Percentiles rank a stretch among this genome's conserved stretches.
phyloP scores from a whole-genome alignment of 768 basidiomycete genomes.

The Naematelia aurantialba region DNA sequence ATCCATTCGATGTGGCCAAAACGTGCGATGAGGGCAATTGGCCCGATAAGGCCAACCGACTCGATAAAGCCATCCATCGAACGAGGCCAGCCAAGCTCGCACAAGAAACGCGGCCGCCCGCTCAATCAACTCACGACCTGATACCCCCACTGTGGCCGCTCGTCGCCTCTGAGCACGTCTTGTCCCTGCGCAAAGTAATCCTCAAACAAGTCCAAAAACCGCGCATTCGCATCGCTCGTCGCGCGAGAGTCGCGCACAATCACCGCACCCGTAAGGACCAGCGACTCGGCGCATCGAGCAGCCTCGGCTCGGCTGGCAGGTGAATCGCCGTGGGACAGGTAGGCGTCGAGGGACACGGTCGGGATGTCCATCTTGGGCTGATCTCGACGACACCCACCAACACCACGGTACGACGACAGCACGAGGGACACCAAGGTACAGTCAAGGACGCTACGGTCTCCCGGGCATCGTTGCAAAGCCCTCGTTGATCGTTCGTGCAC shows the following conservation, averaged over 20 bases:
- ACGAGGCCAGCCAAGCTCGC: too few relatives aligned
- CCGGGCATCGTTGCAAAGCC: too few relatives aligned
- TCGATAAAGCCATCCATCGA: too few relatives aligned
- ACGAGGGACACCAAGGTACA: too few relatives aligned
- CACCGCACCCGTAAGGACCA: slow-evolving; percentile 80
- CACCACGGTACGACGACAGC: too few relatives aligned
- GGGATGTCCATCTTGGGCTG: slow-evolving; percentile 15
- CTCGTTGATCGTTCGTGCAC: too few relatives aligned
- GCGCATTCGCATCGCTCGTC: slow-evolving; percentile 70
- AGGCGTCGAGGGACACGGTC: slow-evolving; percentile 37
- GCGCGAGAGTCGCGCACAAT: slow-evolving; percentile 81
- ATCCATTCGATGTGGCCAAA: too few relatives aligned
- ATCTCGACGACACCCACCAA: too few relatives aligned
- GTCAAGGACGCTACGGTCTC: too few relatives aligned
- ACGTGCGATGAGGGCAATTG: too few relatives aligned
- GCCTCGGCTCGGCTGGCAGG: slow-evolving; percentile 14
- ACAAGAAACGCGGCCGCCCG: too few relatives aligned
- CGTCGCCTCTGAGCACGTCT: slow-evolving; percentile 65
- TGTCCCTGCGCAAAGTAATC: slow-evolving; percentile 82
- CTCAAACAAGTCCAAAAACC: slow-evolving; percentile 84
- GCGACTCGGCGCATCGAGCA: slow-evolving; percentile 70
- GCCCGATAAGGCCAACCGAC: too few relatives aligned
- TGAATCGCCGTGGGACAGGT: slow-evolving; percentile 31
- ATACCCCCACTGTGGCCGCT: slow-evolving; percentile 79
- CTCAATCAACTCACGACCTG: slow-evolving; percentile 55